phyloP scores from a whole-genome alignment of 2,329 filamentous ascomycete genomes.

The Cytospora piceicola region DNA sequence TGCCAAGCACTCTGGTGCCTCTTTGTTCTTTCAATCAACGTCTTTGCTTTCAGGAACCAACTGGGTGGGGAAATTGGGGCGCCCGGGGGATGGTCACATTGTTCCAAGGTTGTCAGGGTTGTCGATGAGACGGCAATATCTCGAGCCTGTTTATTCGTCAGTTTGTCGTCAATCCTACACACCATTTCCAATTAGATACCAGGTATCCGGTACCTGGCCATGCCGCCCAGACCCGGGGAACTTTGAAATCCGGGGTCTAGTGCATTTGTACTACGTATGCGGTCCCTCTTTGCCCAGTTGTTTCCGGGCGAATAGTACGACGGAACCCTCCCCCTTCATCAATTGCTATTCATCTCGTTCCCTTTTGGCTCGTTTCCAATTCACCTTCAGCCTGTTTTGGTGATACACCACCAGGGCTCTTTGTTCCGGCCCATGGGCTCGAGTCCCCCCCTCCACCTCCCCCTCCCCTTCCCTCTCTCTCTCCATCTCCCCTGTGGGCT shows the following conservation, averaged over 20 bases:
- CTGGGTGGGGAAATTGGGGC: no score
- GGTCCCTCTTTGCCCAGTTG: slow-evolving; percentile 18
- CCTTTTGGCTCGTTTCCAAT: background rate
- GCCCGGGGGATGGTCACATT: no score
- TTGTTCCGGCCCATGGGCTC: background rate
- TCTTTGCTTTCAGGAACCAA: no score
- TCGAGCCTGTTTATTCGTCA: background rate
- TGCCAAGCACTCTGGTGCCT: no score
- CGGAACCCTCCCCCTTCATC: background rate
- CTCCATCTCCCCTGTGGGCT: background rate
- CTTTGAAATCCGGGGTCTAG: slow-evolving; percentile 24
- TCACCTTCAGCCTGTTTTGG: background rate
- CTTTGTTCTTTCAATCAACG: no score
- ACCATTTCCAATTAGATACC: background rate
- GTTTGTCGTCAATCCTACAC: background rate
- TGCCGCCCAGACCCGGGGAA: slow-evolving; percentile 15
- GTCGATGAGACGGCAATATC: no score
- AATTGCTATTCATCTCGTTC: background rate
- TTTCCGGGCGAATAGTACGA: slow-evolving; percentile 30
- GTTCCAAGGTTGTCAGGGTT: no score
- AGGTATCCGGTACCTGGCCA: background rate
- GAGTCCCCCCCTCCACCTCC: background rate
- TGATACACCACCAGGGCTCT: background rate
- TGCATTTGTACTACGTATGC: background rate
- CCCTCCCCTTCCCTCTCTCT: no score